A percentile compares a stretch with the other conserved stretches of the same genome.
phyloP scores from a whole-genome alignment of 2,329 filamentous ascomycete species.

The Grosmannia serpens region DNA sequence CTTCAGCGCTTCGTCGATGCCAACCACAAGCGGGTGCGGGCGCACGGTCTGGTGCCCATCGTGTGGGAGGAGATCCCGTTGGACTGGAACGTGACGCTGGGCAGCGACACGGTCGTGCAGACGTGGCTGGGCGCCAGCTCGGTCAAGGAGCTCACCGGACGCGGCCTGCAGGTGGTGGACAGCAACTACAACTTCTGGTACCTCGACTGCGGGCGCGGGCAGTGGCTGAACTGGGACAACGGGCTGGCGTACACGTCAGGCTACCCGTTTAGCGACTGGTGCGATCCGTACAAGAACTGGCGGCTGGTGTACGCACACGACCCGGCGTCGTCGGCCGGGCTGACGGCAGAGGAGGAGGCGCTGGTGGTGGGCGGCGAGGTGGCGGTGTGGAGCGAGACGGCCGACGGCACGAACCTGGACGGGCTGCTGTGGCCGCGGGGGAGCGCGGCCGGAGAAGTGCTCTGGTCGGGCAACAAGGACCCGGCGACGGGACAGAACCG shows the following conservation, averaged over 20 bases:
- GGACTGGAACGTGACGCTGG: conserved; percentile 65
- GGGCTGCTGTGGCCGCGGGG: conserved; percentile 67
- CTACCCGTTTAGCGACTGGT: conserved; percentile 74
- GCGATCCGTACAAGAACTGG: conserved; percentile 71
- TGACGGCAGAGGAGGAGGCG: conserved; percentile 49
- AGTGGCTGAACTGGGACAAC: conserved; percentile 63
- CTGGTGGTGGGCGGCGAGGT: conserved; percentile 73
- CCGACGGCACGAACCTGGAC: conserved; percentile 65
- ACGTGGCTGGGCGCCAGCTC: conserved; percentile 59
- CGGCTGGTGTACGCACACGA: conserved; percentile 70
- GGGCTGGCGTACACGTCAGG: conserved; percentile 36
- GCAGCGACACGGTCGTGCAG: conserved; percentile 63
- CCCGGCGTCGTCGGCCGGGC: conserved; percentile 41
- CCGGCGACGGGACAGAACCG: conserved; percentile 50
- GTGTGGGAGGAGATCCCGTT: conserved; percentile 85
- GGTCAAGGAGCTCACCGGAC: conserved; percentile 45
- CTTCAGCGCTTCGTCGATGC: conserved; percentile 67
- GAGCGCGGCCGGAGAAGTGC: conserved; percentile 62
- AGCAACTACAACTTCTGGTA: conserved; percentile 76
- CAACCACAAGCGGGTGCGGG: conserved; percentile 53
- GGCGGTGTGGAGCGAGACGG: conserved; percentile 72
- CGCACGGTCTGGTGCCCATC: conserved; percentile 56
- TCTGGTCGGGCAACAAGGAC: conserved; percentile 67
- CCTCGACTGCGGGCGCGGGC: conserved; percentile 71
- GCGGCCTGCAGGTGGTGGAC: conserved; percentile 60